Percentiles rank a stretch among this genome's conserved stretches.
phyloP scores from a whole-genome alignment of 2,329 filamentous ascomycete species.

The Pyrenophora seminiperda region DNA sequence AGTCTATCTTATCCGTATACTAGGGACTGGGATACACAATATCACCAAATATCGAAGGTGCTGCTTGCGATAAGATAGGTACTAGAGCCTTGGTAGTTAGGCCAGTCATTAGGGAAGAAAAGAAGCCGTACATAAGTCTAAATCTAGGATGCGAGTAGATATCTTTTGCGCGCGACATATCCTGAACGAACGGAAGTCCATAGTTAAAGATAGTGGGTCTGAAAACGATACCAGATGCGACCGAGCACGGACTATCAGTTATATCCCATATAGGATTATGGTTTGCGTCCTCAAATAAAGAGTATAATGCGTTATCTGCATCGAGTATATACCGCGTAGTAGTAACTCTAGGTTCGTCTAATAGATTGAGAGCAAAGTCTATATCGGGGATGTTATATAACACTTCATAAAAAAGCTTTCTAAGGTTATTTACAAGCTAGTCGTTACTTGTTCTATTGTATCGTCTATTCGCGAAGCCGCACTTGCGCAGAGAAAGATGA shows the following conservation, averaged over 20 bases:
- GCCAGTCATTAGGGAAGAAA: constrained; percentile 53
- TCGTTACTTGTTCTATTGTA: constrained; percentile 5
- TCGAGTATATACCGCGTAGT: constrained; percentile 9
- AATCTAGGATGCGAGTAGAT: constrained; percentile 45
- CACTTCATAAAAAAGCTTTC: constrained; percentile 4
- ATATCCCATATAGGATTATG: constrained; percentile 8
- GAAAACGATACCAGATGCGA: no score
- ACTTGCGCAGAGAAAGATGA: constrained; percentile 12
- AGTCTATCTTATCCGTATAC: constrained; percentile 53
- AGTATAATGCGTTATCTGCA: background rate
- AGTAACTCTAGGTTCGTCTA: constrained; percentile 15
- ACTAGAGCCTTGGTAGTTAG: constrained; percentile 48
- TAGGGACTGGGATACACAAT: constrained; percentile 59
- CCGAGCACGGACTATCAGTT: no score
- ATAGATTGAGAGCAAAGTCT: constrained; percentile 10
- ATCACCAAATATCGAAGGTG: constrained; percentile 53
- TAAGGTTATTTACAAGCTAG: constrained; percentile 6
- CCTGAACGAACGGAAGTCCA: constrained; percentile 9
- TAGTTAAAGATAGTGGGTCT: background rate
- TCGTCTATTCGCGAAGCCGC: constrained; percentile 2
- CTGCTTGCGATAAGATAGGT: constrained; percentile 56
- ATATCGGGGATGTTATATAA: constrained; percentile 10
- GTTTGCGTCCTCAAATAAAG: constrained; percentile 2
- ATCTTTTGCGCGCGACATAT: constrained; percentile 5
- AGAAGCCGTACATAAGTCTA: constrained; percentile 52